Conservation (phyloP, 345 rosid genomes). For the Eucalyptus sp. region DNA sequence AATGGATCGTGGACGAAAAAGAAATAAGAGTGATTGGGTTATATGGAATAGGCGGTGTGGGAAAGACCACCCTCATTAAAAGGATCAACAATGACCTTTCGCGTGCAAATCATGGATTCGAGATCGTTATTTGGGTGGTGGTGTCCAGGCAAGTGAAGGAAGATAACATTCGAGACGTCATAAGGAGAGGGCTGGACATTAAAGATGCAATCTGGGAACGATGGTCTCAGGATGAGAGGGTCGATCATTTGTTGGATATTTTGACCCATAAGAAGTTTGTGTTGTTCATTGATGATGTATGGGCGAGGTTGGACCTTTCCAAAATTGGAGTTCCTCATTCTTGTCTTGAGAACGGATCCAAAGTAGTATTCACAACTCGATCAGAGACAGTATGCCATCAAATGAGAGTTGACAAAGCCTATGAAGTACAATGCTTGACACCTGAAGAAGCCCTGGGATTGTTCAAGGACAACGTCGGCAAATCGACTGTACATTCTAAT, state of each 20-base stretch:
- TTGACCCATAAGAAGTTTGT: background rate
- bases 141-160: accelerated
- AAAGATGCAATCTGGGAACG: accelerated
- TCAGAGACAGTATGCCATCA: too few species aligned
- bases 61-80: background rate
- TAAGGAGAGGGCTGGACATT: background rate
- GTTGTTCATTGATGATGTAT: background rate
- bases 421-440: too few species aligned
- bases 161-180: background rate
- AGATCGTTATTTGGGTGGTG: background rate
- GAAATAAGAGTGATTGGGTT: background rate
- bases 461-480: too few species aligned
- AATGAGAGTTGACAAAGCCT: too few species aligned
- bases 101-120: background rate
- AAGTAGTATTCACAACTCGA: background rate
- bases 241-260: accelerated
- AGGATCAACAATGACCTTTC: accelerated
- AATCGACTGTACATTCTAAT: too few species aligned
- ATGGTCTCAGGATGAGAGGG: background rate
- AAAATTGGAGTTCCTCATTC: background rate
- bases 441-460: too few species aligned
- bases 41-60: background rate
- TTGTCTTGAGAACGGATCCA: accelerated
- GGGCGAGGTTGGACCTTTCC: accelerated
- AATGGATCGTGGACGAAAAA: background rate